These are phyloP conservation scores for Metarhizium sp. DNA, from an alignment of 2,329 filamentous ascomycete species.

Conservation along the genomic window DNA sequence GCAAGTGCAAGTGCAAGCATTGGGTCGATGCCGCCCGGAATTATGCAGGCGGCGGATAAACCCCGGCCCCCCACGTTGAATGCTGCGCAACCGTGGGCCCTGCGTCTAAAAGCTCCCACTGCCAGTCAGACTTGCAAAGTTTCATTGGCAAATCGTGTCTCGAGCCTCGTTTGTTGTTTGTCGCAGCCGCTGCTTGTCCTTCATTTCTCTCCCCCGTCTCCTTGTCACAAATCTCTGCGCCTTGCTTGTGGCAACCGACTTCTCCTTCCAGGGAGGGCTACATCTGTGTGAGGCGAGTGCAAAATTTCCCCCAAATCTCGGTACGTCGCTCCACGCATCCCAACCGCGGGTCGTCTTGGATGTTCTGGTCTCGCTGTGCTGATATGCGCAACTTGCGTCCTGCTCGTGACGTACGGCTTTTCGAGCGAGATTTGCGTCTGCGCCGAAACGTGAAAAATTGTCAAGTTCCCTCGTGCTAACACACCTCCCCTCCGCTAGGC, in stretches of 20 bases:
- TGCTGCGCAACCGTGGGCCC: background rate
- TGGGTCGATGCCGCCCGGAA: no score
- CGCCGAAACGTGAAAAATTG: no score
- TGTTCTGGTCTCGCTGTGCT: background rate
- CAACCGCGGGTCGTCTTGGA: background rate
- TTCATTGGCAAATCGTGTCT: background rate
- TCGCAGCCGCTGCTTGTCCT: background rate
- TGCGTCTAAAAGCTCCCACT: background rate
- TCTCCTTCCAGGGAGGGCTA: background rate
- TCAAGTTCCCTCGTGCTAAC: no score
- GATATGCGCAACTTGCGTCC: no score
- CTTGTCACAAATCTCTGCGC: no score
- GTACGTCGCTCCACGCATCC: background rate
- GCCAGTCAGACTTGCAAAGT: background rate
- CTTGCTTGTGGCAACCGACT: background rate
- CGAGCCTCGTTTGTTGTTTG: background rate
- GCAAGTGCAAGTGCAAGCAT: no score
- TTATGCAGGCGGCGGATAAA: conserved; percentile 4
- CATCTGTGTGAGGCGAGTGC: background rate
- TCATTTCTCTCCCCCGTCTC: background rate
- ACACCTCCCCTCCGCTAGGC: no score
- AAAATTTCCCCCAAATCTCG: background rate
- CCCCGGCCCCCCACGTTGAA: conserved; percentile 3
- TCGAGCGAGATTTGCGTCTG: no score
- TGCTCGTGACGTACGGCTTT: no score